phyloP scores from a whole-genome alignment of 352 stramenopile species.

The Phytopythium delawarense region DNA sequence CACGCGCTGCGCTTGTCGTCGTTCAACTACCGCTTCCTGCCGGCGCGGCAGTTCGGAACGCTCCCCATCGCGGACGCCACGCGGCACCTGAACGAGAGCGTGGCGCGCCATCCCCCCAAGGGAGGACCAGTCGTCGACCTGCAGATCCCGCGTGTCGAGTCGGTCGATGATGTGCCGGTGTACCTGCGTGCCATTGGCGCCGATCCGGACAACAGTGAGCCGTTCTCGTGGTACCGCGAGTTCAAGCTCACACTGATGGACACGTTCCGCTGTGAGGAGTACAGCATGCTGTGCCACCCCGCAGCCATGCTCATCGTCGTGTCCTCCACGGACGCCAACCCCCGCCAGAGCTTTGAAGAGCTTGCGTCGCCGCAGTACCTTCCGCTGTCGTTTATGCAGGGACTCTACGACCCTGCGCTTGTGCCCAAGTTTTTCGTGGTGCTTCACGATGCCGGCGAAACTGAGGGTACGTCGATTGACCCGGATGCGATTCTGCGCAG shows the following conservation, averaged over 20 bases:
- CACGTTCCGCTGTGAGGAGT: conserved; percentile 81
- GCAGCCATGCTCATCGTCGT: conserved; percentile 74
- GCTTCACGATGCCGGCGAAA: conserved; percentile 81
- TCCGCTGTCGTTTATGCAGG: conserved; percentile 58
- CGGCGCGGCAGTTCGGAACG: conserved; percentile 43
- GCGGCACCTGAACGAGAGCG: conserved; percentile 54
- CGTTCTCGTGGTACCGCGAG: conserved; percentile 75
- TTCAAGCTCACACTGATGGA: conserved; percentile 81
- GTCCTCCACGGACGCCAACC: conserved; percentile 80
- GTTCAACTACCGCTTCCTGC: conserved; percentile 79
- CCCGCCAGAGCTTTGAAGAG: conserved; percentile 69
- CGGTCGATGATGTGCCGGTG: conserved; percentile 55
- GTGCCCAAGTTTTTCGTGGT: conserved; percentile 87
- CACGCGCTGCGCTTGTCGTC: conserved; percentile 55
- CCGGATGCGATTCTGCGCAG: conserved; percentile 69
- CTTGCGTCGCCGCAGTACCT: conserved; percentile 45
- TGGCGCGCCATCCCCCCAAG: conserved; percentile 48
- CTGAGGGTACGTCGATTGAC: conserved; percentile 74
- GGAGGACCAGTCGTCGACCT: conserved; percentile 41
- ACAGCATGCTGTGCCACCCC: conserved; percentile 68
- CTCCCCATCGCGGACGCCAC: conserved; percentile 45
- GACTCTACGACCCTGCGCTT: conserved; percentile 73
- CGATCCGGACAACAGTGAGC: conserved; percentile 31
- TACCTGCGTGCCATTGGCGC: conserved; percentile 63
- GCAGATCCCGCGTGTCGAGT: conserved; percentile 51